Conservation (phyloP, 1,139 yeast species). For the Saccharomycopsis hybrid region DNA sequence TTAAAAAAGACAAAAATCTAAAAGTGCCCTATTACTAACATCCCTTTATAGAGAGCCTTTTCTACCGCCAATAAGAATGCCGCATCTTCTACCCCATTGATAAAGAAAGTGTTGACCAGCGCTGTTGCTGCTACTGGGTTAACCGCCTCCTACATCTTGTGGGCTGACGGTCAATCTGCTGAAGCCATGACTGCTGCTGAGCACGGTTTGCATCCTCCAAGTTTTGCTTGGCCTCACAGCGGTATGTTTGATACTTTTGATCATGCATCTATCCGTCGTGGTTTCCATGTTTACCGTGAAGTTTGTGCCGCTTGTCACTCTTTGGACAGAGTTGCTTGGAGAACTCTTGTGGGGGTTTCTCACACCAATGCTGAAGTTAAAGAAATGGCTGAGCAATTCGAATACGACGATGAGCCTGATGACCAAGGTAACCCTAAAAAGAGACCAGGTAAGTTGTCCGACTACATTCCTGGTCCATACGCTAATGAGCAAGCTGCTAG, state of each 20-base stretch:
- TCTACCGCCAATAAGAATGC: conserved; percentile 4
- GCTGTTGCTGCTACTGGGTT: conserved; percentile 65
- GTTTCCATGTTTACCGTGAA: conserved; percentile 97
- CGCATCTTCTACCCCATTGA: conserved; percentile 3
- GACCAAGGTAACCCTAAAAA: conserved; percentile 98
- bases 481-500: conserved; percentile 98
- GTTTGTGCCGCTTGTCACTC: conserved; percentile 99
- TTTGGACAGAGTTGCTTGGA: conserved; percentile 95
- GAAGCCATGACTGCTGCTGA: conserved; percentile 98
- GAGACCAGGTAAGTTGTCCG: conserved; percentile 98
- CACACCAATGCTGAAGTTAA: conserved; percentile 89
- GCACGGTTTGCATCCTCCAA: conserved; percentile 96
- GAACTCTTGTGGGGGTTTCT: conserved; percentile 95
- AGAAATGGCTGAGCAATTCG: conserved; percentile 93
- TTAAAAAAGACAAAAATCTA: no score
- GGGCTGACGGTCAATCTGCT: conserved; percentile 76
- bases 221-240: conserved; percentile 87
- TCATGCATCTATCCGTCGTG: conserved; percentile 97
- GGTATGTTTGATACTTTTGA: conserved; percentile 91
- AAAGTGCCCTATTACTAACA: not conserved
- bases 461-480: conserved; percentile 91
- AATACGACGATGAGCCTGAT: conserved; percentile 98
- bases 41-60: conserved; percentile 7
- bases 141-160: conserved; percentile 68
- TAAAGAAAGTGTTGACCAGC: conserved; percentile 46